Base-by-base conservation (phyloP, 345 rosid genomes). In the Pugionium cornutum region DNA sequence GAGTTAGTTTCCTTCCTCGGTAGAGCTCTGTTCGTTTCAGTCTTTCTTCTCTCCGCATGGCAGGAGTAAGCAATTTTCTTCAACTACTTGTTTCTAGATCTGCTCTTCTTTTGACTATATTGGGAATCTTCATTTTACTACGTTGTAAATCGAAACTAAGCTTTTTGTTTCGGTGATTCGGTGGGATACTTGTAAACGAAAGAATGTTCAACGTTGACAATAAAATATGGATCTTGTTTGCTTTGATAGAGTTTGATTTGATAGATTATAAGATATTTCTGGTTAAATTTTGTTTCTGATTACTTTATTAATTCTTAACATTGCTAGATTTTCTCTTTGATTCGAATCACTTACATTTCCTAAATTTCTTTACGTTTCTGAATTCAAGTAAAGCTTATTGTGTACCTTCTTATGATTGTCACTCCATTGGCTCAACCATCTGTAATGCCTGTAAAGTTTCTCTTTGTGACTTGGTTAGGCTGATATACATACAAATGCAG, bases 21-120 rank as follows among this genome's bases (percentile, higher is more conserved):
- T 9, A 79, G 90, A 76, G 85, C 83, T 40, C 79, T 87, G 47
- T 85, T 87, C 69, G 90, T 81, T 10, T 83, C 94, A 36, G 73
- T 87, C 47, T 87, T 87, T 62, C 75, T 87, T 68, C 84, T 87
- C 59, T 82, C 90, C 30, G 95, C 95, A 55, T 87, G 81, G 84
- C 85, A 87, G 67, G 84, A 82, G 95, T 85, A 83, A 80, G 70
- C 53, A 33, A 59, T 3, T 40, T 7, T 41, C 51, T 52, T 42
- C 44, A 34, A 27, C 4, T 26, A 9, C n/a, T 39, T 9, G 2
- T n/a, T 43, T 36, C 10, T 46, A 70, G 79, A 79, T 81, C 78
- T 78, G 58, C 62, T 39, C 30, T 58, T 62, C 9, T 33, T 53
- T 39, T 5, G 18, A 8, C 48, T 68, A 3, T 57, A 3, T 4